phyloP scores from a whole-genome alignment of 2,329 filamentous ascomycete species.

The Lachnellula arida region DNA sequence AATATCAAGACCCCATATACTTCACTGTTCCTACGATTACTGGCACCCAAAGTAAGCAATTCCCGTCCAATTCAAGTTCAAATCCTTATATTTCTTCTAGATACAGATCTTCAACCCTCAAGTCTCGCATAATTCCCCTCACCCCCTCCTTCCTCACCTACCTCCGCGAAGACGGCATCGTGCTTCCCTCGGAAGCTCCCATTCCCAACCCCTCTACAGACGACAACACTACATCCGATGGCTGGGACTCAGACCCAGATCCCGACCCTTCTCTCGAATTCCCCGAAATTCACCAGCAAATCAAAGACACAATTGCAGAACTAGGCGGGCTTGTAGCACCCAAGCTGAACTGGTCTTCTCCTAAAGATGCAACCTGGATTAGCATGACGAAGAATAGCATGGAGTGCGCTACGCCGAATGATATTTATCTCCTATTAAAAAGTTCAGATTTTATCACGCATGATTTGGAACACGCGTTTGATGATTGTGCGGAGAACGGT shows the following conservation, averaged over 20 bases:
- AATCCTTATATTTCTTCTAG: conserved; percentile 36
- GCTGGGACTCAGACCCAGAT: conserved; percentile 43
- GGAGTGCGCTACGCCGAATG: conserved; percentile 82
- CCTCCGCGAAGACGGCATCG: conserved; percentile 86
- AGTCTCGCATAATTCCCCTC: conserved; percentile 79
- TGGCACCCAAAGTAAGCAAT: conserved; percentile 72
- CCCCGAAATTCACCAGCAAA: conserved; percentile 68
- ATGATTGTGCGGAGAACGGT: conserved; percentile 52
- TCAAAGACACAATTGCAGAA: conserved; percentile 72
- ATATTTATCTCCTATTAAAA: conserved; percentile 91
- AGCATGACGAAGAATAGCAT: conserved; percentile 78
- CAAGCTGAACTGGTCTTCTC: conserved; percentile 96
- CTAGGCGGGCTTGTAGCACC: conserved; percentile 83
- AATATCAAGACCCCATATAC: conserved; percentile 77
- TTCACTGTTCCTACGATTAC: conserved; percentile 88
- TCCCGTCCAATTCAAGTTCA: background rate
- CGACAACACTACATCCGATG: conserved; percentile 49
- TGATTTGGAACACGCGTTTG: conserved; percentile 89
- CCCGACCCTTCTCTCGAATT: conserved; percentile 38
- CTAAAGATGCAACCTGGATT: conserved; percentile 95
- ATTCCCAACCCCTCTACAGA: conserved; percentile 22
- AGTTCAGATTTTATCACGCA: conserved; percentile 92
- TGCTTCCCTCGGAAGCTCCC: conserved; percentile 64
- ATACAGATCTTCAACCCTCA: conserved; percentile 77
- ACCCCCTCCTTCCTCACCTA: conserved; percentile 74